Base-by-base conservation (phyloP, 2,329 filamentous ascomycete species). In the Ploettnerulaceae sp. region DNA sequence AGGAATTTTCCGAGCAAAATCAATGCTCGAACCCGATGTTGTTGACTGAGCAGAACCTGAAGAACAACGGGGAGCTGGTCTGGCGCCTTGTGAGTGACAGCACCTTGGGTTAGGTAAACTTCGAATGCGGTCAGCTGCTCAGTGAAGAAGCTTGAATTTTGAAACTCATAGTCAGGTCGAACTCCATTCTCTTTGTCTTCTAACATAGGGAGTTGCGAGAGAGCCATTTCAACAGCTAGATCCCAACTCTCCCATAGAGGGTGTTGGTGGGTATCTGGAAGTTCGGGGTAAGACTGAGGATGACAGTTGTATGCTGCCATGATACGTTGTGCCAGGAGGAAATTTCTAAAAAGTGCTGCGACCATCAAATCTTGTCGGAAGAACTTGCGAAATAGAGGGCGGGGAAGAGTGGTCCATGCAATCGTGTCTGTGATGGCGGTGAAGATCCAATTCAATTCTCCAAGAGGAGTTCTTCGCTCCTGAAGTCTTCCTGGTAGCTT, bases 371-470 rank as follows among this genome's bases (percentile, higher is more conserved):
- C 93, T 66, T 98, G 93, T 32, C 93, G 75, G 67, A 98, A 98
- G 50, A 97, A 87, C 66, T 95, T 95, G 67, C 95, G 90, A 69
- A 98, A 98, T 8, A 96, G 71, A 15, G 89, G 81, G 35, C 91
- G 84, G 3, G 90, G 88, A 3, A 98, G 71, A 4, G 89, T 94
- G 24, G 95, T 97, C 93, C 93, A 98, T 0, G 93, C 93, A 60
- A 98, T 98, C 1, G 91, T 97, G 64, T 98, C 93, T 0, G 93
- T 98, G 55, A 98, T 97, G 45, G 93, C 93, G 0, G 93, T 98
- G 63, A 98, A 97, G 26, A 98, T 98, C 93, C 93, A 98, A 62
- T 98, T 98, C 11, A 98, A 73, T 69, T 98, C 93, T 52, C 93
- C 93, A 25, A 98, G 76, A 7, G 93, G 93, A 39, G 93, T 97